Evolutionary conservation across 23 red algal genomes (phyloP).

Genomic region (Gracilaria domingensis): DNA sequence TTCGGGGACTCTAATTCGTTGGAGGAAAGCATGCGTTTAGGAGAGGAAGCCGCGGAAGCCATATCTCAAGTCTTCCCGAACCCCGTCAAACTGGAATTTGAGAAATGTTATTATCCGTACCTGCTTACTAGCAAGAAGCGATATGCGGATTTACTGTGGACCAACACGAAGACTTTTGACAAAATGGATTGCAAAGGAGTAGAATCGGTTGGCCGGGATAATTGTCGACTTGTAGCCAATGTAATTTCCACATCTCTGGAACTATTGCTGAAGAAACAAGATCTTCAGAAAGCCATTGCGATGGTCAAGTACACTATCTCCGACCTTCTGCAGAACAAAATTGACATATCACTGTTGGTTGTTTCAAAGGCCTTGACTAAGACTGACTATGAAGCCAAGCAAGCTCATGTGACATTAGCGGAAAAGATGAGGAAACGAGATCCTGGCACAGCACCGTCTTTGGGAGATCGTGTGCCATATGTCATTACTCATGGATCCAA

Average conservation of each 20-base stretch:
- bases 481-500: constrained; percentile 87
- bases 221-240: constrained; percentile 99
- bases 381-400: constrained; percentile 93
- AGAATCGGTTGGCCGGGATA: constrained; percentile 97
- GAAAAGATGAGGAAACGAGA: constrained; percentile 92
- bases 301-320: constrained; percentile 90
- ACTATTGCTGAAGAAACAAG: constrained; percentile 84
- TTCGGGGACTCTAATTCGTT: constrained; percentile 76
- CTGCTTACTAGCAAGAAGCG: constrained; percentile 97
- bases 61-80: constrained; percentile 87
- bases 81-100: constrained; percentile 98
- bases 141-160: constrained; percentile 97
- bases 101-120: constrained; percentile 99
- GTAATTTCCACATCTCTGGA: constrained; percentile 86
- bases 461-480: constrained; percentile 98
- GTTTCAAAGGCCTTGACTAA: constrained; percentile 93
- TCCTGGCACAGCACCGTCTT: constrained; percentile 85
- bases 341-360: constrained; percentile 97
- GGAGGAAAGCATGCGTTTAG: constrained; percentile 82
- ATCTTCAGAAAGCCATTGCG: constrained; percentile 83
- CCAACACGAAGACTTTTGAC: constrained; percentile 82
- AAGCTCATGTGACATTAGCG: constrained; percentile 91
- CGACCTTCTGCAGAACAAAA: constrained; percentile 95
- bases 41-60: constrained; percentile 82
- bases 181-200: constrained; percentile 99